These are phyloP conservation scores for Leccinellum rugosiceps DNA, from an alignment of 768 basidiomycete species.

Conservation along the genomic window DNA sequence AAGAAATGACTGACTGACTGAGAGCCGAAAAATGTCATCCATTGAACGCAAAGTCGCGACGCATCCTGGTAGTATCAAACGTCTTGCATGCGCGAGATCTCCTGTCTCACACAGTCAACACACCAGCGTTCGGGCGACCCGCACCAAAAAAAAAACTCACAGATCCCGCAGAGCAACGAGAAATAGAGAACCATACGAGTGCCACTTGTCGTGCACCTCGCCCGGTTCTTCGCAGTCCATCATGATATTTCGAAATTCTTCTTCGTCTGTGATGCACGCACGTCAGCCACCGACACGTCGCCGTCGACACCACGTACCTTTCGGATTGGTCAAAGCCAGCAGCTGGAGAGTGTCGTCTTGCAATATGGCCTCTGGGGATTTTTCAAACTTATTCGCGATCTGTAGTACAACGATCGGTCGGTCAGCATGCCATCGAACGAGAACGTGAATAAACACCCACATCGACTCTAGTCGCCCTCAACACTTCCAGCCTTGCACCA, in stretches of 20 bases:
- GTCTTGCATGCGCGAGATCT: constrained; percentile 1
- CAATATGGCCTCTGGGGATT: constrained; percentile 11
- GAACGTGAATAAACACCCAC: constrained; percentile 9
- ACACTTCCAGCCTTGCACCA: constrained; percentile 7
- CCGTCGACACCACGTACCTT: constrained; percentile 8
- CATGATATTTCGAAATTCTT: constrained; percentile 10
- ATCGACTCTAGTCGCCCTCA: constrained; percentile 19
- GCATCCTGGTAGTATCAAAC: constrained; percentile 27
- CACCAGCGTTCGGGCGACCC: neutral
- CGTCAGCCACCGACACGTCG: neutral
- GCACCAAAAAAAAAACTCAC: constrained; percentile 10
- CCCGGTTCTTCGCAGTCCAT: constrained; percentile 17
- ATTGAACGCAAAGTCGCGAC: constrained; percentile 32
- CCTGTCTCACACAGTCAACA: neutral
- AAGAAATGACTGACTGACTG: too few relatives aligned
- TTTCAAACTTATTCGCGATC: constrained; percentile 12
- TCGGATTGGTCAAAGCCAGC: constrained; percentile 18
- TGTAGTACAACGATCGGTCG: constrained; percentile 1
- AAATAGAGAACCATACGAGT: constrained; percentile 17
- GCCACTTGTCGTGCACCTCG: constrained; percentile 17
- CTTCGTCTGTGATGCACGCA: constrained; percentile 10
- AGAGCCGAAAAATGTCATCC: constrained; percentile 7
- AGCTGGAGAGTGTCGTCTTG: constrained; percentile 25
- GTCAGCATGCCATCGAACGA: neutral
- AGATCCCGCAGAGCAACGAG: constrained; percentile 13